phyloP scores from a whole-genome alignment of 78 protist species.

The Acrasis kona region DNA sequence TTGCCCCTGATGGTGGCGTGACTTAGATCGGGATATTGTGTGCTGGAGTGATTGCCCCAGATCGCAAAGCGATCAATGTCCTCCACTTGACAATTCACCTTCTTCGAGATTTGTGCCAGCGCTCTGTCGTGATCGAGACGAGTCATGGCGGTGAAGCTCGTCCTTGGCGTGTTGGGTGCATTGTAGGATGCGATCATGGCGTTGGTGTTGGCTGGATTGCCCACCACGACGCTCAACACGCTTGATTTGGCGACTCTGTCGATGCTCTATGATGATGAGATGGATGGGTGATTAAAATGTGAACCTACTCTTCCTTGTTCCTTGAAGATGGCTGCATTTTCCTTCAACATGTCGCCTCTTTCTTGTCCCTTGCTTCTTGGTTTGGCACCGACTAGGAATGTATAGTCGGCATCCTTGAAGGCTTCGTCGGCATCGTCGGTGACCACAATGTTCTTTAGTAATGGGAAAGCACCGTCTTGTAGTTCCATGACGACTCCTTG shows the following conservation, averaged over 20 bases:
- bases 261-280: too few species aligned
- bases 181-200: conserved; percentile 39
- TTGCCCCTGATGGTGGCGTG: neutral
- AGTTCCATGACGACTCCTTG: conserved; percentile 51
- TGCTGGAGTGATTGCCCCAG: conserved; percentile 92
- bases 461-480: conserved; percentile 41
- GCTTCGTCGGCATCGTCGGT: conserved; percentile 26
- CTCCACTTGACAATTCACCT: conserved; percentile 23
- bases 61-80: conserved; percentile 55
- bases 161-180: conserved; percentile 42
- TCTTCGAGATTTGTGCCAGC: conserved; percentile 24
- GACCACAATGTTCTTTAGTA: neutral
- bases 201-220: conserved; percentile 96
- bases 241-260: conserved; percentile 41
- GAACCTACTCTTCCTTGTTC: conserved; percentile 80
- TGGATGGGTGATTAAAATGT: too few species aligned
- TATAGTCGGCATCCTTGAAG: conserved; percentile 43
- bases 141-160: conserved; percentile 78
- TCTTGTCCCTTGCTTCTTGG: conserved; percentile 92
- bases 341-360: conserved; percentile 72
- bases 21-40: conserved; percentile 10
- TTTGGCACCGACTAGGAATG: conserved; percentile 79
- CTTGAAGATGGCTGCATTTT: conserved; percentile 73
- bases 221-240: conserved; percentile 69
- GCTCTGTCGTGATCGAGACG: conserved; percentile 90